Conservation (phyloP, 2,329 filamentous ascomycete species). For the Botrytis byssoidea region DNA sequence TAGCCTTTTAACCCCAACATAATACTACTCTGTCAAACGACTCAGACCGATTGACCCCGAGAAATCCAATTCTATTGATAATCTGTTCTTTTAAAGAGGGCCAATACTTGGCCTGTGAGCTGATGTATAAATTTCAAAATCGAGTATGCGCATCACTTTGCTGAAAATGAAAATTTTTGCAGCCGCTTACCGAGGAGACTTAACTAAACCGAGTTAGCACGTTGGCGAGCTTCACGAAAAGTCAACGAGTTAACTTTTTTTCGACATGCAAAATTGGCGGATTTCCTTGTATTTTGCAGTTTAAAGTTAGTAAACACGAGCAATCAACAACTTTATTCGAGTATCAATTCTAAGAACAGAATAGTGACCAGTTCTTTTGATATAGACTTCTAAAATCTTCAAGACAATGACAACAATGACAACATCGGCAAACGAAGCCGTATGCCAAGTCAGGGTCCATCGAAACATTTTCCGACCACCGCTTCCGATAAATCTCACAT, state of each 20-base stretch:
- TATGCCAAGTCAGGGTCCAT: too few species aligned
- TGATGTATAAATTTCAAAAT: neutral
- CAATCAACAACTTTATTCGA: too few species aligned
- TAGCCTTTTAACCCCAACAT: neutral
- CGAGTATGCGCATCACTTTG: neutral
- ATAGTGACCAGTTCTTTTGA: neutral
- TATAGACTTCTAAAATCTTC: neutral
- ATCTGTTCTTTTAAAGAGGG: neutral
- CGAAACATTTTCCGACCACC: neutral
- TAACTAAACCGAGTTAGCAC: neutral
- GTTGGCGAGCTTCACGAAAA: neutral
- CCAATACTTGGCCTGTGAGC: neutral
- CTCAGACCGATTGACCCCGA: constrained; percentile 1
- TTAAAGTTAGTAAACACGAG: neutral
- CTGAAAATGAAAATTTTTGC: constrained; percentile 4
- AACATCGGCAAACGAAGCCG: neutral
- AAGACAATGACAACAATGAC: too few species aligned
- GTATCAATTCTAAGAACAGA: neutral
- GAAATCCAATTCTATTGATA: neutral
- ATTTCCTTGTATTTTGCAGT: neutral
- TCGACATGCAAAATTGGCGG: neutral
- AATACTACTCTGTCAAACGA: constrained; percentile 12
- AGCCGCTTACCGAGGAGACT: neutral
- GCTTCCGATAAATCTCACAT: neutral
- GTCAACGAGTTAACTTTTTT: neutral